A percentile compares a stretch with the other conserved stretches of the same genome.
Conservation (phyloP, 179 eudicot species). For the Beta lomatogona region DNA sequence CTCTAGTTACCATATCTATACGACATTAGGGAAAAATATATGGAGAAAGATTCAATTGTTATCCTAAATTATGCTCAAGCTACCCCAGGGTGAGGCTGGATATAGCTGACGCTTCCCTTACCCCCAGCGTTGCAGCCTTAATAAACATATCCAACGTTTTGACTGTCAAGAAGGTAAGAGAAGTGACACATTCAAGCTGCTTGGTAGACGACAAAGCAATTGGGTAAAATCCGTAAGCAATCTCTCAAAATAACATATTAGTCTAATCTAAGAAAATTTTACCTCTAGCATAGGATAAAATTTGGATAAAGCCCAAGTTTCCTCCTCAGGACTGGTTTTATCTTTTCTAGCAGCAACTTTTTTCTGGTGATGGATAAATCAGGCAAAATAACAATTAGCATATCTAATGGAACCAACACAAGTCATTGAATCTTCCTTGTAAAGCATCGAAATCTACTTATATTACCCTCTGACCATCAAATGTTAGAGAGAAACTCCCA, state of each 20-base stretch:
- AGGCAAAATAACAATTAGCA: conserved; percentile 17
- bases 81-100: background rate
- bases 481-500: conserved; percentile 84
- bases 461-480: conserved; percentile 80
- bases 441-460: conserved; percentile 1
- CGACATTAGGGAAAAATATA: background rate
- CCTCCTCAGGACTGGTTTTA: conserved; percentile 70
- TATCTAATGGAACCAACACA: conserved; percentile 13
- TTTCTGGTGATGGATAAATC: conserved; percentile 48
- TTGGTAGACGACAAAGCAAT: background rate
- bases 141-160: too few relatives aligned
- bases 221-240: background rate
- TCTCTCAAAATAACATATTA: background rate
- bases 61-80: too few relatives aligned
- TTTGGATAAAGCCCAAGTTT: conserved; percentile 83
- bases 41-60: background rate
- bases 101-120: too few relatives aligned
- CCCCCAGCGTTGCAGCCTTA: too few relatives aligned
- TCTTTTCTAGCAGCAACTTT: conserved; percentile 85
- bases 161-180: background rate
- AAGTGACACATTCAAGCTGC: background rate
- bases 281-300: conserved; percentile 98
- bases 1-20: background rate
- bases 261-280: conserved; percentile 5
- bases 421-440: conserved; percentile 7